These are phyloP conservation scores for Paraphoma sp. DNA, from an alignment of 2,329 filamentous ascomycete species.

Conservation along the genomic window DNA sequence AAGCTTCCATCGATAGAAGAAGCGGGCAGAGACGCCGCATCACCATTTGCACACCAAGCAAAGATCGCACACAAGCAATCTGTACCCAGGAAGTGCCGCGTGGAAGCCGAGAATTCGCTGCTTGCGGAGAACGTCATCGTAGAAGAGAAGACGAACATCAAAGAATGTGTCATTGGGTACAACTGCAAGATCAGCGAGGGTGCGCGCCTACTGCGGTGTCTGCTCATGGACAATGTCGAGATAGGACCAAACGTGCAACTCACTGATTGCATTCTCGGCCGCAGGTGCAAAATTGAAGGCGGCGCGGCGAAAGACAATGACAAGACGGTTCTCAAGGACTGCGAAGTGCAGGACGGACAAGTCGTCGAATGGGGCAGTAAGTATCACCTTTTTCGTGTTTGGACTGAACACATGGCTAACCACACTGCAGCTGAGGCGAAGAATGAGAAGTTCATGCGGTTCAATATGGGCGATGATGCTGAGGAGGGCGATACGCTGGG, in stretches of 20 bases:
- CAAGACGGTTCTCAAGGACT: constrained; percentile 74
- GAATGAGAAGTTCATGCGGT: constrained; percentile 67
- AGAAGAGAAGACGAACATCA: constrained; percentile 89
- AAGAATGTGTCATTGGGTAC: constrained; percentile 86
- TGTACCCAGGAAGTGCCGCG: constrained; percentile 79
- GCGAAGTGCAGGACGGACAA: constrained; percentile 87
- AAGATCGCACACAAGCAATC: constrained; percentile 87
- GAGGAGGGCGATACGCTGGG: constrained; percentile 40
- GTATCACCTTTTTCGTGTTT: neutral
- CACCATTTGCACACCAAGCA: constrained; percentile 76
- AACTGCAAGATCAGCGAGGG: constrained; percentile 86
- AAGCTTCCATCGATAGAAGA: constrained; percentile 78
- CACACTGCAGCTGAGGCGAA: constrained; percentile 58
- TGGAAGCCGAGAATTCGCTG: constrained; percentile 81
- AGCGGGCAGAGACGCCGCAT: constrained; percentile 57
- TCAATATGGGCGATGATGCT: constrained; percentile 49
- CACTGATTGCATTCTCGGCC: constrained; percentile 85
- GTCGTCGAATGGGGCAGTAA: constrained; percentile 76
- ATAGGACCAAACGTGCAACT: constrained; percentile 85
- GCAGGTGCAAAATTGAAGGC: constrained; percentile 81
- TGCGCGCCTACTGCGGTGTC: constrained; percentile 83
- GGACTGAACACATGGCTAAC: constrained; percentile 7
- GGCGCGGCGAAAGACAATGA: constrained; percentile 60
- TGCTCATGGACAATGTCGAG: constrained; percentile 90
- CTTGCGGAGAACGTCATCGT: constrained; percentile 89